Conservation (phyloP, 2,329 filamentous ascomycete genomes). For the Pseudogymnoascus sp. region DNA sequence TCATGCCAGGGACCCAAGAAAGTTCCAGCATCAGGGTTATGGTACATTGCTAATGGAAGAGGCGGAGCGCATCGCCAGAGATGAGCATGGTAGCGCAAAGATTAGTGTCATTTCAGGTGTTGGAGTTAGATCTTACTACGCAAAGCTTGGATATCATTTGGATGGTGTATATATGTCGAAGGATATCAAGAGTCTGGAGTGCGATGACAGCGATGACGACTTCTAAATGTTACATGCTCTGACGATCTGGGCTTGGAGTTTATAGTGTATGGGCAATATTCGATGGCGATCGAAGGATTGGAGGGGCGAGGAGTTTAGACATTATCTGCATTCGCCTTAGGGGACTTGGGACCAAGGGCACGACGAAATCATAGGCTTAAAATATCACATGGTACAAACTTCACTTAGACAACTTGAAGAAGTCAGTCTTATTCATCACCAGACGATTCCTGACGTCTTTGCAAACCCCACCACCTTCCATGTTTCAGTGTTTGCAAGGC, state of each 20-base stretch:
- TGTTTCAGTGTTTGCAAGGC: background rate
- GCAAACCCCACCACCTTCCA: background rate
- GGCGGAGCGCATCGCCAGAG: constrained; percentile 85
- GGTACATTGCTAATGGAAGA: constrained; percentile 96
- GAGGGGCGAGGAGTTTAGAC: background rate
- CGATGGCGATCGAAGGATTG: background rate
- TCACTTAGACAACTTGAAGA: background rate
- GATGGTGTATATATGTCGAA: constrained; percentile 82
- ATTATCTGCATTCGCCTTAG: background rate
- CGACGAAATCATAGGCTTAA: background rate
- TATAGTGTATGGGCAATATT: background rate
- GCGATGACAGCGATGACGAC: constrained; percentile 9
- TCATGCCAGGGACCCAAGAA: constrained; percentile 86
- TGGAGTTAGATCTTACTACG: constrained; percentile 90
- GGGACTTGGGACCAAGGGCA: background rate
- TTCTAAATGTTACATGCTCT: background rate
- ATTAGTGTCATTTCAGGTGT: constrained; percentile 98
- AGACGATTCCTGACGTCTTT: background rate
- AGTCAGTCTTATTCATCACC: background rate
- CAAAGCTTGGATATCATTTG: constrained; percentile 82
- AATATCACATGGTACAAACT: background rate
- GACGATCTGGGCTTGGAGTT: background rate
- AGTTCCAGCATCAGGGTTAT: constrained; percentile 97
- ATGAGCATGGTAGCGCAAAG: constrained; percentile 90
- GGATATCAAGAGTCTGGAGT: constrained; percentile 12